Evolutionary conservation across 2,329 filamentous ascomycete genomes (phyloP).

Genomic region (Alternaria triticimaculans): DNA sequence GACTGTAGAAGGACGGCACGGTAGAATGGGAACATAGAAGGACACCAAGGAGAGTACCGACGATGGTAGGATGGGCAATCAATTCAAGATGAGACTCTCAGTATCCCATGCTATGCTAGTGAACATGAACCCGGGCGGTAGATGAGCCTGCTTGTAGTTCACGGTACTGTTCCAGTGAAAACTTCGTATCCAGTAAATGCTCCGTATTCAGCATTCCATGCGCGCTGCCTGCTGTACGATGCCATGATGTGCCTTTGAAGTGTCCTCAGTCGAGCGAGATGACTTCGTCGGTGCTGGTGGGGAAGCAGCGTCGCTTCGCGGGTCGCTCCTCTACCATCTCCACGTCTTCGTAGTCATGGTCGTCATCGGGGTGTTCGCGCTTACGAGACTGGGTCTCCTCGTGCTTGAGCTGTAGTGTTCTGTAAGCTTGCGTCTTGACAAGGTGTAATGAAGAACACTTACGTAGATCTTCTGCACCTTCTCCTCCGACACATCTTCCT

Average conservation of each 20-base stretch:
- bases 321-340: conserved; percentile 1
- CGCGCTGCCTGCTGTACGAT: not conserved
- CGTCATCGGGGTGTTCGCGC: not conserved
- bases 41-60: not conserved
- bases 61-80: too few species aligned
- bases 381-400: not conserved
- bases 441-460: not conserved
- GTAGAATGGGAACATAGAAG: not conserved
- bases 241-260: not conserved
- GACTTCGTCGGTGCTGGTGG: conserved; percentile 8
- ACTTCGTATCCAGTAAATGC: not conserved
- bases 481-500: not conserved
- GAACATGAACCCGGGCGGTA: not conserved
- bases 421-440: not conserved
- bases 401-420: not conserved
- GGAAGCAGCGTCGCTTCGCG: conserved; percentile 11
- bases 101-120: not conserved
- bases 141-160: not conserved
- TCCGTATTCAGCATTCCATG: not conserved
- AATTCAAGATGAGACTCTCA: not conserved
- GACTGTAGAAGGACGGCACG: not conserved
- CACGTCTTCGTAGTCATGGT: not conserved
- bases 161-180: not conserved
- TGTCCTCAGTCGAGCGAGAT: conserved; percentile 13
- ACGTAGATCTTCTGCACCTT: not conserved